These are phyloP conservation scores for Erysimum cheiri DNA, from an alignment of 441 rosid genomes.

Conservation along the genomic window DNA sequence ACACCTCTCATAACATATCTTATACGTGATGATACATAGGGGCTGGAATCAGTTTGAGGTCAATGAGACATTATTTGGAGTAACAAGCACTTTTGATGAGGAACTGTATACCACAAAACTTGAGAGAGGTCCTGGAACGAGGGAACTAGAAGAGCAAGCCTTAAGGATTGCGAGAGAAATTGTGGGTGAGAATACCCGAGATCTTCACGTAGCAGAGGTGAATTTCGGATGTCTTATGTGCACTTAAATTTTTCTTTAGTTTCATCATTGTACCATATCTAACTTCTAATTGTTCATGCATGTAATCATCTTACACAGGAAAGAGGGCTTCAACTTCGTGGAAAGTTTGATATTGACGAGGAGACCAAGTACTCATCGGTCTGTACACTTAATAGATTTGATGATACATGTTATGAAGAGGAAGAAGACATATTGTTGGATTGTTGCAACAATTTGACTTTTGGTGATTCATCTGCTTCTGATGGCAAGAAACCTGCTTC, in stretches of 20 bases:
- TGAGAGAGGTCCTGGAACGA: constrained; percentile 76
- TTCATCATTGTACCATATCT: background rate
- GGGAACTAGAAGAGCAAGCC: constrained; percentile 81
- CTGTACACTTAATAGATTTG: constrained; percentile 55
- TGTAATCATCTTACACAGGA: constrained; percentile 63
- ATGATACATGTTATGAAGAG: constrained; percentile 79
- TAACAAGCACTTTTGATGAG: constrained; percentile 87
- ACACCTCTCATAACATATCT: constrained; percentile 4
- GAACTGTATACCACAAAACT: constrained; percentile 94
- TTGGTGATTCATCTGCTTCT: constrained; percentile 68
- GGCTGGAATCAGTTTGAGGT: constrained; percentile 93
- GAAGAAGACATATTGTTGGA: constrained; percentile 78
- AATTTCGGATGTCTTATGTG: constrained; percentile 23
- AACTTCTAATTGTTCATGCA: constrained; percentile 14
- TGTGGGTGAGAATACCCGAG: constrained; percentile 89
- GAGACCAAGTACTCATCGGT: constrained; percentile 91
- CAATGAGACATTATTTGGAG: constrained; percentile 80
- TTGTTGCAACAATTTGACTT: constrained; percentile 67
- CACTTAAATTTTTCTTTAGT: background rate
- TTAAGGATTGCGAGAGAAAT: constrained; percentile 89
- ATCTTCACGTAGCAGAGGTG: constrained; percentile 96
- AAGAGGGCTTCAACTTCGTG: constrained; percentile 75
- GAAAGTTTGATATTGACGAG: constrained; percentile 76
- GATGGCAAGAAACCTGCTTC: constrained; percentile 46
- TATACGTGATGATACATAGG: constrained; percentile 46